Base-by-base conservation (phyloP, 2,329 filamentous ascomycete species). In the Colletotrichum nymphaeae region DNA sequence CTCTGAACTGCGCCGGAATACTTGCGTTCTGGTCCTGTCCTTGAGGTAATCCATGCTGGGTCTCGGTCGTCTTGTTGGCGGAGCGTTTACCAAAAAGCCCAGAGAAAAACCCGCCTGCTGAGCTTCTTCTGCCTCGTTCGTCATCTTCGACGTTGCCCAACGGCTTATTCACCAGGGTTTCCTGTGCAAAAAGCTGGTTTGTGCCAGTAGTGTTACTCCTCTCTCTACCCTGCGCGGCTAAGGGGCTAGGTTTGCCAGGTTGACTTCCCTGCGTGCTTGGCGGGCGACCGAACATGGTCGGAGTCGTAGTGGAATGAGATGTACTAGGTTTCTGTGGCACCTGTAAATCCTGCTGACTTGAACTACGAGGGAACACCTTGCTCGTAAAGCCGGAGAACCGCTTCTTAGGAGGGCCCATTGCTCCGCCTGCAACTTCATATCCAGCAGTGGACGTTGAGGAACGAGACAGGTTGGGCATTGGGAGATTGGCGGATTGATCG, bases 301-400 rank as follows among this genome's bases (percentile, higher is more conserved):
- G 75, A n/a, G 75, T 58, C 9, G 67, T 55, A 16, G 69, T 58
- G 19, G 78, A 78, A 35, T 77, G 76, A 16, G 76, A 73, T 11
- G 75, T 77, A 6, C 73, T 75, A 5, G 77, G 73, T 14, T 76
- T 75, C 8, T 57, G 68, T 2, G 77, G 56, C 3, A 57, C 28
- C 22, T 64, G 72, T 35, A 72, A 57, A n/a, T 77, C 76, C 4
- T 77, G 75, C 35, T 76, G 75, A 19, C 65, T 69, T 11, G 60
- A 69, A 12, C 75, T 75, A 6, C 80, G 77, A 12, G 76, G 76
- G 62, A 83, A 79, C 53, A 82, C 35, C 22, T 75, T 80, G 56
- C 77, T 77, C 28, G 79, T 79, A 30, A 83, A 67, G 22, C 80
- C 83, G 0, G 87, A 88, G 71, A 89, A 86, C 12, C 87, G 81